Conservation (phyloP, 2,329 filamentous ascomycete genomes). For the Fusarium penzigii region DNA sequence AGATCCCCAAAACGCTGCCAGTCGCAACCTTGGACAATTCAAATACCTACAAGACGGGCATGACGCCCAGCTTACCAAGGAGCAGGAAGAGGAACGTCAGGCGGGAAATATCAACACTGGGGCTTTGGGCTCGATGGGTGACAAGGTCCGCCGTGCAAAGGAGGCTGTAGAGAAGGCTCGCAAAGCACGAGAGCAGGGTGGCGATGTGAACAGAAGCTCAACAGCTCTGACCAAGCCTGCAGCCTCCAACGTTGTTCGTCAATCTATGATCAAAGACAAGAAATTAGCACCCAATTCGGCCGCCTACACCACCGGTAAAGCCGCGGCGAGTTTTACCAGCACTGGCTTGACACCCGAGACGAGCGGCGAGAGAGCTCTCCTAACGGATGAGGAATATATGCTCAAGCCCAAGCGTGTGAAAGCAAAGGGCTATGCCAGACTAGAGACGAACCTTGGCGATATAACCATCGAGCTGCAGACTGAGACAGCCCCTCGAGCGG, state of each 20-base stretch:
- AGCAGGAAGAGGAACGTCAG: constrained; percentile 68
- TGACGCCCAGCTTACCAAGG: constrained; percentile 65
- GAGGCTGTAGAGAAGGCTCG: constrained; percentile 91
- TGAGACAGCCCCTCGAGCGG: constrained; percentile 86
- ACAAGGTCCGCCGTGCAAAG: constrained; percentile 88
- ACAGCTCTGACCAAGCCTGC: constrained; percentile 43
- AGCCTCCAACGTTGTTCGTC: constrained; percentile 29
- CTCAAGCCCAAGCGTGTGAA: constrained; percentile 87
- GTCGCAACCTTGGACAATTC: constrained; percentile 82
- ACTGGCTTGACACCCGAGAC: constrained; percentile 93
- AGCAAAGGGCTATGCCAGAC: constrained; percentile 85
- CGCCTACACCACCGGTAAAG: constrained; percentile 83
- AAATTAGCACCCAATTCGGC: constrained; percentile 80
- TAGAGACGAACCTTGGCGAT: constrained; percentile 82
- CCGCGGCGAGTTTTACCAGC: constrained; percentile 92
- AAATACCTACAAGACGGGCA: constrained; percentile 85
- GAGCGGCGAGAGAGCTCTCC: constrained; percentile 78
- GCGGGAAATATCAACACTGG: constrained; percentile 73
- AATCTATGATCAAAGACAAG: constrained; percentile 51
- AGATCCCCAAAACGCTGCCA: constrained; percentile 87
- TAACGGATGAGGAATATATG: constrained; percentile 97
- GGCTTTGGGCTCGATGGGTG: constrained; percentile 74
- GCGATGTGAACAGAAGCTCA: constrained; percentile 56
- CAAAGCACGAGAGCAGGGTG: constrained; percentile 65
- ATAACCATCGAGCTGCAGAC: constrained; percentile 88